These are phyloP conservation scores for Pseudohyphozyma bogoriensis DNA, from an alignment of 768 basidiomycete genomes.

Conservation along the genomic window DNA sequence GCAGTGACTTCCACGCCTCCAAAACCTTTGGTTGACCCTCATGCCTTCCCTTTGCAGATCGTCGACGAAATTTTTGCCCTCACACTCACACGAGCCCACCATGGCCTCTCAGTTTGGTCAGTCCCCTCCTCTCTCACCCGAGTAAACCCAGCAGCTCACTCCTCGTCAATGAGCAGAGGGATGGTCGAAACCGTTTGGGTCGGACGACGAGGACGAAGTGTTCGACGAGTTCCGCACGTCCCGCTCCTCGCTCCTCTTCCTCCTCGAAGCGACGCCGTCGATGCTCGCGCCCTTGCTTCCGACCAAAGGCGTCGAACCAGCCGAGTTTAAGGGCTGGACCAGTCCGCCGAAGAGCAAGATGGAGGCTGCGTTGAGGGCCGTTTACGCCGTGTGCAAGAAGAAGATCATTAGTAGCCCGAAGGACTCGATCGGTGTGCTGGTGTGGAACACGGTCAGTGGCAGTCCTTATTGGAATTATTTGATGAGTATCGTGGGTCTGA, in stretches of 20 bases:
- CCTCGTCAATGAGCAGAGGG: too few relatives aligned
- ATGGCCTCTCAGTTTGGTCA: too few relatives aligned
- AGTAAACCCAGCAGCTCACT: too few relatives aligned
- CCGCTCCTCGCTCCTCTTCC: conserved; percentile 54
- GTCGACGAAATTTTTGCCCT: too few relatives aligned
- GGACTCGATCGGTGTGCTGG: conserved; percentile 77
- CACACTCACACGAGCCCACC: too few relatives aligned
- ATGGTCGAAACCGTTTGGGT: too few relatives aligned
- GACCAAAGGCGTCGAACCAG: not conserved
- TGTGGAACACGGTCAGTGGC: conserved; percentile 78
- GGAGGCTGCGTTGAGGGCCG: conserved; percentile 66
- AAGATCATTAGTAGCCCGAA: conserved; percentile 82
- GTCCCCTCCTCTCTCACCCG: too few relatives aligned
- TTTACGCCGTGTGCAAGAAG: conserved; percentile 75
- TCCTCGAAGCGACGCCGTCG: conserved; percentile 82
- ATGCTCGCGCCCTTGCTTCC: conserved; percentile 67
- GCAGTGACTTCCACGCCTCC: too few relatives aligned
- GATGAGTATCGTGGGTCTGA: too few relatives aligned
- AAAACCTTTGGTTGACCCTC: too few relatives aligned
- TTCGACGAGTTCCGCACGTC: not conserved
- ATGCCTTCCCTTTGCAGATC: too few relatives aligned
- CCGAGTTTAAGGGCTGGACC: conserved; percentile 42
- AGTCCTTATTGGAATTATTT: conserved; percentile 16
- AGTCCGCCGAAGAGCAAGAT: conserved; percentile 61
- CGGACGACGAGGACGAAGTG: not conserved